Evolutionary conservation across 208 protist species (phyloP).

Genomic region (Leptomonas pyrrhocoris): DNA sequence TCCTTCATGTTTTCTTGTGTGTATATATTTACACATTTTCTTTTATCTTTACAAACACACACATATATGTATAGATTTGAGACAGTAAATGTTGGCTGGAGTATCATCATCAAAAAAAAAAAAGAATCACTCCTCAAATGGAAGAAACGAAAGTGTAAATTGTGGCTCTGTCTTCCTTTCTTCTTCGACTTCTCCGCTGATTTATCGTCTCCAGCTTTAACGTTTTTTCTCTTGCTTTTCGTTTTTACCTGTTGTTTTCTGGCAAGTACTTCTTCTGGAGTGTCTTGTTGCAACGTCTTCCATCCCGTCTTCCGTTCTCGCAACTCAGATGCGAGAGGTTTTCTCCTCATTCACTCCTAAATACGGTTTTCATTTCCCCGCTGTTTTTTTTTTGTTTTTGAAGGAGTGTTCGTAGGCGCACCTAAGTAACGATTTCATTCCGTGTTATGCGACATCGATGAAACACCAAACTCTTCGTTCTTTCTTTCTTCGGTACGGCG

Average conservation of each 20-base stretch:
- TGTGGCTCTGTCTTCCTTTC: neutral
- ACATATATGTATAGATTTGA: constrained; percentile 12
- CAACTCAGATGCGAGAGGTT: constrained; percentile 1
- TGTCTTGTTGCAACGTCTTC: neutral
- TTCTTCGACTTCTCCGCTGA: neutral
- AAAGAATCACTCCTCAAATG: neutral
- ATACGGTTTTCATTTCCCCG: neutral
- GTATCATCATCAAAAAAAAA: neutral
- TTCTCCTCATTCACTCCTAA: neutral
- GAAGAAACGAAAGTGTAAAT: neutral
- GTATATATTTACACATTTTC: neutral
- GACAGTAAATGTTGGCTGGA: neutral
- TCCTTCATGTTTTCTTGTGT: constrained; percentile 1
- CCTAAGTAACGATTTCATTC: constrained; percentile 10
- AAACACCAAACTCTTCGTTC: constrained; percentile 1
- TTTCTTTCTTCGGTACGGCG: neutral
- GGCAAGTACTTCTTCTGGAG: neutral
- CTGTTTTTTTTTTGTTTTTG: neutral
- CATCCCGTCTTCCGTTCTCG: neutral
- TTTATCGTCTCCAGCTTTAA: constrained; percentile 15
- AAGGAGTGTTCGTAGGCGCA: neutral
- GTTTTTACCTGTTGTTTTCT: constrained; percentile 11
- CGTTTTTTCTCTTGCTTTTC: constrained; percentile 1
- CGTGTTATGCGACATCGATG: constrained; percentile 18
- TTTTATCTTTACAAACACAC: neutral